A percentile compares a stretch with the other conserved stretches of the same genome.
Evolutionary conservation across 495 filamentous ascomycete species (phyloP).

Genomic region (Trichocladium uniseriatum): DNA sequence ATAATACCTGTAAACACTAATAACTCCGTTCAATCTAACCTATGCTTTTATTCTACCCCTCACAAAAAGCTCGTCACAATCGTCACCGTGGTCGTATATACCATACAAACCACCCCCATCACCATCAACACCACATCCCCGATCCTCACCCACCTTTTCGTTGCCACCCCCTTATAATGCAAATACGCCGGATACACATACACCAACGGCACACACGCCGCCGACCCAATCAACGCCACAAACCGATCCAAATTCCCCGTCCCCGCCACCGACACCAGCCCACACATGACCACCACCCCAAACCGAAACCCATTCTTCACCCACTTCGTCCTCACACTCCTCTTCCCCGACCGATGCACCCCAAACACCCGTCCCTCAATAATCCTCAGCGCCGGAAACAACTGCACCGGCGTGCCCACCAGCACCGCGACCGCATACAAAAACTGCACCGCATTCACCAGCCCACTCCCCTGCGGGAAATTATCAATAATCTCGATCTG

Average conservation of each 20-base stretch:
- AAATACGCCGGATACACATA: conserved; percentile 81
- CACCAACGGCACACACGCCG: conserved; percentile 73
- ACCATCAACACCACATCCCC: conserved; percentile 48
- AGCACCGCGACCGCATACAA: conserved; percentile 56
- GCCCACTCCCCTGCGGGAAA: conserved; percentile 49
- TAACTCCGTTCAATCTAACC: no score
- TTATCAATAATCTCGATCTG: conserved; percentile 56
- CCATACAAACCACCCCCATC: conserved; percentile 48
- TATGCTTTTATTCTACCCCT: not conserved
- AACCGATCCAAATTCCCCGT: conserved; percentile 55
- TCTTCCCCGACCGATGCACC: conserved; percentile 45
- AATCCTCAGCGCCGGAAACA: conserved; percentile 55
- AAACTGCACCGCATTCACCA: conserved; percentile 58
- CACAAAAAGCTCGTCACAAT: conserved; percentile 34
- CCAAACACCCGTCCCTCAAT: conserved; percentile 48
- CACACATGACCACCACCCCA: conserved; percentile 39
- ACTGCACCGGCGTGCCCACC: conserved; percentile 53
- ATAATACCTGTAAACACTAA: no score
- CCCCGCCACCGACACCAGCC: conserved; percentile 42
- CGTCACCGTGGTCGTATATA: conserved; percentile 54
- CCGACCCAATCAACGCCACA: conserved; percentile 52
- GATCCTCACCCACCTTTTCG: conserved; percentile 34
- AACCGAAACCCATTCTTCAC: conserved; percentile 54
- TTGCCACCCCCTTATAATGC: conserved; percentile 51
- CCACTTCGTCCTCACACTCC: conserved; percentile 48